Evolutionary conservation across 768 basidiomycete species (phyloP).

Genomic region (Boletellus ananiceps): DNA sequence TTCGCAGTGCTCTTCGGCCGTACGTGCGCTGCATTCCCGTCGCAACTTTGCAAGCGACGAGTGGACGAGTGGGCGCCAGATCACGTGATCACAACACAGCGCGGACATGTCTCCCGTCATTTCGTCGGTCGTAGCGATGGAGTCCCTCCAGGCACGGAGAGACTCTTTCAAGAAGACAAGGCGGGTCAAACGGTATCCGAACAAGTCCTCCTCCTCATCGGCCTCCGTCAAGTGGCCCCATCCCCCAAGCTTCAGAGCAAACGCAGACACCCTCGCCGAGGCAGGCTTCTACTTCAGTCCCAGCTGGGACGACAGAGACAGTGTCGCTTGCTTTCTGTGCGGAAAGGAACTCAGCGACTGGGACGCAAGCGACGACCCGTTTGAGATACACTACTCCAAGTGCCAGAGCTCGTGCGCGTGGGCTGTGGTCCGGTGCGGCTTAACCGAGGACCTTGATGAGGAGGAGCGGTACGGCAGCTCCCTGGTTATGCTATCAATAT

Average conservation of each 20-base stretch:
- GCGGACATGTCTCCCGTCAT: too few species aligned
- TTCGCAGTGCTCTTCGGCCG: slow-evolving; percentile 23
- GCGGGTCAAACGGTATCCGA: slow-evolving; percentile 49
- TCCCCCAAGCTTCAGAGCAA: slow-evolving; percentile 57
- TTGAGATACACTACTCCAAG: slow-evolving; percentile 73
- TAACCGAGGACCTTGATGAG: slow-evolving; percentile 52
- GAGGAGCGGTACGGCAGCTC: slow-evolving; percentile 47
- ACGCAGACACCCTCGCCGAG: slow-evolving; percentile 69
- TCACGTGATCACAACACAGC: slow-evolving; percentile 6
- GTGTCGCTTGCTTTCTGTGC: slow-evolving; percentile 82
- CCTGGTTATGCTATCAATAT: neutral
- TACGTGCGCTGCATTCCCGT: slow-evolving; percentile 34
- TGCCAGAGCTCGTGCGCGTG: slow-evolving; percentile 68
- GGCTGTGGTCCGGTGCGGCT: slow-evolving; percentile 75
- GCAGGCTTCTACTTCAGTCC: slow-evolving; percentile 90
- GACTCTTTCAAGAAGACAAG: slow-evolving; percentile 65
- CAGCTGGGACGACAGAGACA: slow-evolving; percentile 61
- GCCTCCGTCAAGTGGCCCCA: slow-evolving; percentile 76
- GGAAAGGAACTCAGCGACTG: slow-evolving; percentile 78
- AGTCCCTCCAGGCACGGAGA: slow-evolving; percentile 52
- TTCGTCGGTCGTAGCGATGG: slow-evolving; percentile 36
- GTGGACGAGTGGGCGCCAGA: neutral
- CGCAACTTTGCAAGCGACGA: neutral
- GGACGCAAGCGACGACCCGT: slow-evolving; percentile 83
- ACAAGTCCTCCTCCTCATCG: slow-evolving; percentile 43